Base-by-base conservation (phyloP, 352 stramenopile species). In the Halophytophthora polymorphica region DNA sequence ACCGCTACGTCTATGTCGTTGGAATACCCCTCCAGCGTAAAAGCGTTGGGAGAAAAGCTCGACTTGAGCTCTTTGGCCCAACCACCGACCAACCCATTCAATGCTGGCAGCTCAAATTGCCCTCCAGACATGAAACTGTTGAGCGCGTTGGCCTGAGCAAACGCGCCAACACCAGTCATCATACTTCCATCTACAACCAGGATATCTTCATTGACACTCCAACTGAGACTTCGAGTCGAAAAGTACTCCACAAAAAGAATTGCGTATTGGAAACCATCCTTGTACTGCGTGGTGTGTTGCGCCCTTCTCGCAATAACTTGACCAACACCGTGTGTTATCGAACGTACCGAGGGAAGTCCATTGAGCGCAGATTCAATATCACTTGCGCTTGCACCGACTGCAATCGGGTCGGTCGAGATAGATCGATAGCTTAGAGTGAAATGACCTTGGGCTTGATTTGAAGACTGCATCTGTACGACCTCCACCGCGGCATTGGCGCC, bases 381-480 rank as follows among this genome's bases (percentile, higher is more conserved):
- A 10, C 51, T 39, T 2, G 51, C 17, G 14, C 42, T 38, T 8
- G 23, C 14, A 28, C 61, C 45, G 7, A 46, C 57, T 19, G 51
- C 14, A 40, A 65, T 42, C 8, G 23, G 38, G 41, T 29, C 14
- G 2, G 33, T 43, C 33, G 3, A 23, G 2, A 52, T 39, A 1
- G 49, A 42, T 11, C 38, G n/a, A 14, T 64, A 58, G 17, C 35
- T 38, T 21, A 73, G 37, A 25, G 37, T 48, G 23, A 73, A 66
- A 10, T 43, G 52, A 3, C 61, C 61, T 17, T 45, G 47, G 7
- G 68, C 18, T n/a, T 13, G 36, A 48, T 72, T 72, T 15, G 64
- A 52, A 2, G 17, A 23, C 19, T 43, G 25, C 22, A 39, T 36
- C 8, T 21, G 14, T 1, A 23, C 39, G 17, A 66, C n/a, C 7